These are phyloP conservation scores for Diaporthe eres DNA, from an alignment of 2,329 filamentous ascomycete genomes.

Conservation along the genomic window DNA sequence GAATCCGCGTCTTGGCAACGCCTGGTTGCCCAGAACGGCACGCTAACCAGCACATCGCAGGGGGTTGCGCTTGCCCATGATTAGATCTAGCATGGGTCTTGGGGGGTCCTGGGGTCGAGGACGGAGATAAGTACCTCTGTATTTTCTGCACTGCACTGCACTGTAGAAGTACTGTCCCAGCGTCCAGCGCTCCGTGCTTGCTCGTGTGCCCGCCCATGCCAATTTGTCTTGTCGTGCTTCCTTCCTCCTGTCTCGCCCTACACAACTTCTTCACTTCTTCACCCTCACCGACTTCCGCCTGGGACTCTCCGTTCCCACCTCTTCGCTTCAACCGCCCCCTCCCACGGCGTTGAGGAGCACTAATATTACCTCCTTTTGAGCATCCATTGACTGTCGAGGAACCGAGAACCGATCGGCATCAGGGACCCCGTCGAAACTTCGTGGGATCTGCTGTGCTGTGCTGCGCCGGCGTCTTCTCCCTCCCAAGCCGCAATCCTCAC, in stretches of 20 bases:
- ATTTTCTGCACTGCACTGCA: not conserved
- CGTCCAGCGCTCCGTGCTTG: not conserved
- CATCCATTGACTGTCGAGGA: not conserved
- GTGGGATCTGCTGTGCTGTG: not conserved
- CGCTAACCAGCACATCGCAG: slow-evolving; percentile 21
- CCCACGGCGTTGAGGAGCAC: slow-evolving; percentile 5
- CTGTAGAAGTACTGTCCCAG: not conserved
- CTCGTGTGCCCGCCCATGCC: slow-evolving; percentile 14
- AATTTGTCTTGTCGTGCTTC: slow-evolving; percentile 13
- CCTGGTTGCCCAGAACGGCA: slow-evolving; percentile 4
- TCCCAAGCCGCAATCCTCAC: not conserved
- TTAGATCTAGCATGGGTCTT: slow-evolving; percentile 18
- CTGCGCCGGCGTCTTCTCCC: not conserved
- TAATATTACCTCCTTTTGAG: not conserved
- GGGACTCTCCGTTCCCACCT: not conserved
- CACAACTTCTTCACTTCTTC: slow-evolving; percentile 3
- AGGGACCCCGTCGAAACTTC: not conserved
- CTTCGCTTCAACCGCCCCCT: not conserved
- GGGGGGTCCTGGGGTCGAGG: slow-evolving; percentile 12
- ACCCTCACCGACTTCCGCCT: not conserved
- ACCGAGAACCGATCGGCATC: not conserved
- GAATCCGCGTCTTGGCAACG: not conserved
- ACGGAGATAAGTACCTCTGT: not conserved
- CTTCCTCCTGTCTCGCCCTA: not conserved
- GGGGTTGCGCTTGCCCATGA: slow-evolving; percentile 23